Evolutionary conservation across 2,329 filamentous ascomycete species (phyloP), one percentile per base, ranked within the genome.

Genomic region (Alternaria triticimaculans): DNA sequence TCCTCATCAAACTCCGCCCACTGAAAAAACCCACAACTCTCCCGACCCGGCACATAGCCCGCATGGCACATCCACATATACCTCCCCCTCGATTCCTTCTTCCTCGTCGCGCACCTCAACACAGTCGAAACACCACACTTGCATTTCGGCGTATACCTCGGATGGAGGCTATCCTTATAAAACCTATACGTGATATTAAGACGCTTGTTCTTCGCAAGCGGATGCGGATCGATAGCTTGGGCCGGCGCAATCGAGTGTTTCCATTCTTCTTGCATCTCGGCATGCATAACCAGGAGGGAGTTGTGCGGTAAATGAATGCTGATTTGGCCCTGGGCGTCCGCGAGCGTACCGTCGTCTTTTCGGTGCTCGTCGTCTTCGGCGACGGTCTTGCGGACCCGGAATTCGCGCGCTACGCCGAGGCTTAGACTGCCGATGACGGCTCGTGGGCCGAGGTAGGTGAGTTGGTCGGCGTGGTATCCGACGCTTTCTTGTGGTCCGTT

Each of bases 241-340:
- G 92, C 90, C 0, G 94, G 92, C 0, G 89, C 85, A 46, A 99
- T 92, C 69, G 88, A 87, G 79, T 99, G 96, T 79, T 97, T 98
- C 94, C 94, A 98, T 76, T 92, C 90, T 76, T 98, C 95, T 76
- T 98, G 95, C 93, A 97, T 98, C 76, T 97, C 93, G 1, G 95
- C 94, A 75, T 98, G 94, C 96, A 99, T 98, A 10, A 98, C 85
- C 0, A 99, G 85, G 0, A 98, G 86, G 0, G 93, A 96, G 78
- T 98, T 98, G 80, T 98, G 96, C 0, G 95, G 95, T 0, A 98
- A 88, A 72, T 97, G 93, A 46, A 98, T 96, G 1, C 93, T 89
- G 62, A 98, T 95, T 76, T 97, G 94, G 5, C 94, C 95, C 73
- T 92, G 88, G 0, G 87, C 85, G 67, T 96, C 90, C 2, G 87